phyloP scores from a whole-genome alignment of 257 asterid genomes.

The Nicotiana paniculata region DNA sequence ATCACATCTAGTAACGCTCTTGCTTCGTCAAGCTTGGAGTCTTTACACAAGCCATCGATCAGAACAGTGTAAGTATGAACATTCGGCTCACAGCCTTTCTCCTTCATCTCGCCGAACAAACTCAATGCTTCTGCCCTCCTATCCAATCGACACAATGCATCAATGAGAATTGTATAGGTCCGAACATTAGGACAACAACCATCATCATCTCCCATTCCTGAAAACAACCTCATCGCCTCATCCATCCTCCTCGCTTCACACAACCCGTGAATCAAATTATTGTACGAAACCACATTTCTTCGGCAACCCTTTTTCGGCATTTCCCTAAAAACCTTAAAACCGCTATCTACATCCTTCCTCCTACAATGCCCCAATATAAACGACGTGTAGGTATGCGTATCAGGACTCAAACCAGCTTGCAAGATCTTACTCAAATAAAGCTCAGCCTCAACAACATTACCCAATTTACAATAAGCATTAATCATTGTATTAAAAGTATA shows the following conservation, averaged over 20 bases:
- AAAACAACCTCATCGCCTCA: slow-evolving; percentile 43
- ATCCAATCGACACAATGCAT: slow-evolving; percentile 47
- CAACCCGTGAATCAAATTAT: slow-evolving; percentile 62
- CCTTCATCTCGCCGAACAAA: slow-evolving; percentile 59
- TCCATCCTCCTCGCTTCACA: slow-evolving; percentile 50
- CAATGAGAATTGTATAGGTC: slow-evolving; percentile 60
- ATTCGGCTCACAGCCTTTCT: slow-evolving; percentile 64
- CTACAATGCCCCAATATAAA: slow-evolving; percentile 72
- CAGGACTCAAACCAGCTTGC: slow-evolving; percentile 60
- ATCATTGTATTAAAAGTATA: slow-evolving; percentile 71
- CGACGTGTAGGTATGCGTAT: slow-evolving; percentile 66
- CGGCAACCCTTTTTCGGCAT: slow-evolving; percentile 54
- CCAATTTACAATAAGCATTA: slow-evolving; percentile 63
- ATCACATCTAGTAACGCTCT: slow-evolving; percentile 32
- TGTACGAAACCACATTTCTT: slow-evolving; percentile 66
- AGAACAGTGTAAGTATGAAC: slow-evolving; percentile 60
- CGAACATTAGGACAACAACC: slow-evolving; percentile 53
- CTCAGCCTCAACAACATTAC: slow-evolving; percentile 51
- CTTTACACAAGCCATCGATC: slow-evolving; percentile 53
- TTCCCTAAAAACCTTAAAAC: slow-evolving; percentile 30
- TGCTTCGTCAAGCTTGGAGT: slow-evolving; percentile 45
- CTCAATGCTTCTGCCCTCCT: slow-evolving; percentile 52
- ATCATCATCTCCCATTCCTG: slow-evolving; percentile 49
- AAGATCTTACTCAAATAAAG: slow-evolving; percentile 45
- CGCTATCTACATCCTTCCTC: slow-evolving; percentile 50